These are phyloP conservation scores for Diutina sp. DNA, from an alignment of 1,139 yeast species.

Conservation along the genomic window DNA sequence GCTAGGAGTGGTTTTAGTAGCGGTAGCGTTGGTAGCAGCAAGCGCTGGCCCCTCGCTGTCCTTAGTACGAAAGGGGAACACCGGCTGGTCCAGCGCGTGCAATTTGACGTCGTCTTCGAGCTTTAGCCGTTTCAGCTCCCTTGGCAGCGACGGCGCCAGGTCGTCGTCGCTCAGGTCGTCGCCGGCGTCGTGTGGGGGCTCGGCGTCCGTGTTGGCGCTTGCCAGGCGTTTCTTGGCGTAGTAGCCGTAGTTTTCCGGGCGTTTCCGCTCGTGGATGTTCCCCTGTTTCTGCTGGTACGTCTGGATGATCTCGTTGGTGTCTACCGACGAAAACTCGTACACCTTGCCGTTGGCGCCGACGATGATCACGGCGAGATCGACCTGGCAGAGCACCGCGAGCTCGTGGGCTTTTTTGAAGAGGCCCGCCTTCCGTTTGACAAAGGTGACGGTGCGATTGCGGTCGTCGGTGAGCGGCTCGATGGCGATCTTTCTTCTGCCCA, in stretches of 20 bases:
- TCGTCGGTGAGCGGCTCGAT: constrained; percentile 87
- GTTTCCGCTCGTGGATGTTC: constrained; percentile 40
- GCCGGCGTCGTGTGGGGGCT: background rate
- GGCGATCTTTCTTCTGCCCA: constrained; percentile 97
- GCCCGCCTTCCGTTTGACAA: constrained; percentile 90
- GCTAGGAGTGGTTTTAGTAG: background rate
- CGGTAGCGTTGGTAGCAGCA: background rate
- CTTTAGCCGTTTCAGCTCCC: background rate
- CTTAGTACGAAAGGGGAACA: background rate
- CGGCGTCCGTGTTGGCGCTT: background rate
- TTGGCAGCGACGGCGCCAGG: background rate
- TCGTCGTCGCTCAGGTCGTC: background rate
- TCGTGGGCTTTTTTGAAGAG: constrained; percentile 94
- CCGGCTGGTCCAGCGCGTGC: background rate
- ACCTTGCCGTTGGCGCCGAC: constrained; percentile 74
- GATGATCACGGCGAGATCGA: constrained; percentile 83
- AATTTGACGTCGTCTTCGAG: background rate
- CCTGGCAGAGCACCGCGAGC: constrained; percentile 82
- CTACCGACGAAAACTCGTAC: constrained; percentile 71
- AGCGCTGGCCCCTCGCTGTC: background rate
- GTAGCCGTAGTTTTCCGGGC: constrained; percentile 46
- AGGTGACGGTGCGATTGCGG: constrained; percentile 78
- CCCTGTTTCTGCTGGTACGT: constrained; percentile 28
- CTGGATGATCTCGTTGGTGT: constrained; percentile 46
- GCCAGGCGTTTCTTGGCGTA: constrained; percentile 18